Evolutionary conservation across 1,284 basidiomycete genomes (phyloP), one percentile per base, ranked within the genome.

Genomic region (Exobasidium rhododendri): DNA sequence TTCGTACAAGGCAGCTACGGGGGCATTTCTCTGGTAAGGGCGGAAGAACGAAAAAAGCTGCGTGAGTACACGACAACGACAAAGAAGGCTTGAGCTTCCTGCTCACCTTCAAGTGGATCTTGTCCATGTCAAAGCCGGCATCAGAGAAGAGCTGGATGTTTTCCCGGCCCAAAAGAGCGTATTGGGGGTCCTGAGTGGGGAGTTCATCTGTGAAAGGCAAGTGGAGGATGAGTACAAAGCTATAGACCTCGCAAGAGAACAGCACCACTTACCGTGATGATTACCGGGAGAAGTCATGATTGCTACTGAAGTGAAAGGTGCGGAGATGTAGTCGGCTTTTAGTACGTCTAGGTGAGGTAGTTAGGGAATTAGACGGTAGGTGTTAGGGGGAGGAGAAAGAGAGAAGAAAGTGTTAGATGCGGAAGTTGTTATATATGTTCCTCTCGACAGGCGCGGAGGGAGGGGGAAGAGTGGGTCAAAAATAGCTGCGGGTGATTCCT

Each of bases 141-240:
- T 97, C 90, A 58, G 96, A 98, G 86, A 97, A 97, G 84, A 96
- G 92, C 82, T 93, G 89, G 78, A 98, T 86, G 80, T 97, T 92
- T 73, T 87, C 88, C 71, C 91, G 28, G 40, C 66, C 67, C 51
- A 78, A 64, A 10, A 78, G 66, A 44, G 70, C 60, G 65, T 75
- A 75, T 62, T 75, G 69, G 7, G 74, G 73, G 40, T 61, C 31
- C 6, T 44, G 43, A 56, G 66, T 68, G 45, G 66, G 70, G 32
- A 77, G 71, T 52, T 78, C 75, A 64, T 58, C 55, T 50, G 45
- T 46, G 20, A 6, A n/a, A n/a, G n/a, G n/a, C n/a, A n/a, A n/a
- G n/a, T n/a, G n/a, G n/a, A n/a, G n/a, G n/a, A n/a, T n/a, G n/a
- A n/a, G n/a, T n/a, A n/a, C n/a, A n/a, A n/a, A n/a, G n/a, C n/a